Conservation (phyloP, 768 basidiomycete species). For the Albatrellus ellisii region DNA sequence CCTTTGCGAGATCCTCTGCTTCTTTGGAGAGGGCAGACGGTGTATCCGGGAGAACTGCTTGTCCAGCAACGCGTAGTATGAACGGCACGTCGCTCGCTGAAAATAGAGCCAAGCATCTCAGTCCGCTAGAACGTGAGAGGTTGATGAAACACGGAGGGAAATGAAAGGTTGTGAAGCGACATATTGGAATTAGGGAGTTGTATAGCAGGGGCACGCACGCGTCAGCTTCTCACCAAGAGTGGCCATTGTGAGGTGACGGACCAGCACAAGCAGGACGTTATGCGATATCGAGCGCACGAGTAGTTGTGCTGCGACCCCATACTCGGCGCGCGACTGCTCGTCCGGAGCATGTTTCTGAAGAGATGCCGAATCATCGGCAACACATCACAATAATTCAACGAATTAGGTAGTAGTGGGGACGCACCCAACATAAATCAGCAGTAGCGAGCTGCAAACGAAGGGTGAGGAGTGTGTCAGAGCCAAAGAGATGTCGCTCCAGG, state of each 20-base stretch:
- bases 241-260: constrained; percentile 7
- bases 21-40: constrained; percentile 24
- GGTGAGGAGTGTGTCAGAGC: constrained; percentile 38
- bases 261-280: constrained; percentile 5
- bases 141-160: neutral
- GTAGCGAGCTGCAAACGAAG: constrained; percentile 43
- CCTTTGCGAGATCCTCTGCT: constrained; percentile 26
- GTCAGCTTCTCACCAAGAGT: constrained; percentile 6
- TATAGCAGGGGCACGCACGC: constrained; percentile 10
- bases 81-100: constrained; percentile 55
- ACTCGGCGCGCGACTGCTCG: constrained; percentile 5
- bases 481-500: constrained; percentile 49
- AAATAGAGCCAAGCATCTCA: too few relatives aligned
- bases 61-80: constrained; percentile 43
- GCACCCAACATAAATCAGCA: constrained; percentile 31
- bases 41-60: constrained; percentile 39
- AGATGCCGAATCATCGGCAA: neutral
- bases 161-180: neutral
- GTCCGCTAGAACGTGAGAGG: too few relatives aligned
- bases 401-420: constrained; percentile 14
- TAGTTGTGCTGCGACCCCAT: constrained; percentile 2
- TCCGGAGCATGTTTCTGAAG: constrained; percentile 4
- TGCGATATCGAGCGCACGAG: constrained; percentile 8
- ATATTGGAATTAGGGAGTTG: neutral
- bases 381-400: too few relatives aligned